Evolutionary conservation across 2,329 filamentous ascomycete species (phyloP), one percentile per base, ranked within the genome.

Genomic region (Zelopaecilomyces penicillatus): DNA sequence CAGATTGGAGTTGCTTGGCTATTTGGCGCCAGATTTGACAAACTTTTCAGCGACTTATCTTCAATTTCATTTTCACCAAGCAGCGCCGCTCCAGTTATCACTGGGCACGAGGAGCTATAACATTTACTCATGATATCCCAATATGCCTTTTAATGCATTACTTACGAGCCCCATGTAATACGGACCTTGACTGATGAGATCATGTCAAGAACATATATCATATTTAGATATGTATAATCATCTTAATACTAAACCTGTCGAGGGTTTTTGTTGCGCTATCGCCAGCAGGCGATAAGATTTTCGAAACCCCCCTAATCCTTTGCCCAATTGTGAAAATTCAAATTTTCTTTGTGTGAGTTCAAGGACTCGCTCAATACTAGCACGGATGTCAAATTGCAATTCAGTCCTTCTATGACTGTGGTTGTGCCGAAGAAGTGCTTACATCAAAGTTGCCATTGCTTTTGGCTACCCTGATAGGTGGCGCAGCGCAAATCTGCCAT

Each of bases 381-480:
- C 90, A 95, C 87, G 85, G 87, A 95, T 95, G 89, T 96, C 89
- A 95, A 95, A 95, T 95, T 96, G 82, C 90, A 93, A 91, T 85
- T 74, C 79, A 79, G 83, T 82, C 82, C 66, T 66, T 64, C 65
- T 69, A 82, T 95, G 87, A 84, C 87, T 89, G 81, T 75, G 78
- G 81, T 90, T 93, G 90, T 88, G 90, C 89, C 89, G 87, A 90
- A 95, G 88, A 95, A 88, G 88, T 95, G 89, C 89, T 93, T 79
- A 94, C 75, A 93, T 76, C 61, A 65, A 82, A 65, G 52, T 46
- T 47, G 48, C 44, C 49, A 52, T 58, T 55, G 56, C 57, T 59
- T 50, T 54, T 53, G 45, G 60, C 53, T 52, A 57, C 54, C 55
- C 51, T 49, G 29, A 49, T 48, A 54, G 55, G 42, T 49, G 56